phyloP scores from a whole-genome alignment of 1,284 basidiomycete species.

The Ceratobasidium sp. region DNA sequence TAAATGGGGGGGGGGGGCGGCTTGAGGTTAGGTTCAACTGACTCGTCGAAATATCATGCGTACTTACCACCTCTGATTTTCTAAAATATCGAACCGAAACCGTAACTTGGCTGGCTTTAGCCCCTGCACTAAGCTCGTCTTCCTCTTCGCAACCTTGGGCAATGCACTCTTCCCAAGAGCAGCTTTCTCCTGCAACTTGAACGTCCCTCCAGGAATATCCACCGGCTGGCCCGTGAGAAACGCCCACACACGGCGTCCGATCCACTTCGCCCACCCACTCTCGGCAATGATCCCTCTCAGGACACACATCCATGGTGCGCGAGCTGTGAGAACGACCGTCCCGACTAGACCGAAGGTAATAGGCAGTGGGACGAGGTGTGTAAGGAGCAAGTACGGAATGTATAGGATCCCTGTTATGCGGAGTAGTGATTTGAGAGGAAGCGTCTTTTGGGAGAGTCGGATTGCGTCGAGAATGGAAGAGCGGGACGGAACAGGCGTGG shows the following conservation, averaged over 20 bases:
- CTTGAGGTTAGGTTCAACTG: background rate
- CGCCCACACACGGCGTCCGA: slow-evolving; percentile 61
- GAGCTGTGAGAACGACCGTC: slow-evolving; percentile 67
- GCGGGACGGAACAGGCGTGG: slow-evolving; percentile 2
- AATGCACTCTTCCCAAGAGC: slow-evolving; percentile 14
- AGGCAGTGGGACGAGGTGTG: slow-evolving; percentile 65
- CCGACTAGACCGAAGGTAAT: slow-evolving; percentile 69
- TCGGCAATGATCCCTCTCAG: slow-evolving; percentile 66
- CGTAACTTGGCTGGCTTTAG: slow-evolving; percentile 58
- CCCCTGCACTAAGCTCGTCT: slow-evolving; percentile 46
- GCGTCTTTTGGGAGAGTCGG: background rate
- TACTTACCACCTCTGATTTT: slow-evolving; percentile 88
- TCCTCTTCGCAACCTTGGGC: slow-evolving; percentile 46
- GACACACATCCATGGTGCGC: slow-evolving; percentile 70
- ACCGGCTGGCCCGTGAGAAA: slow-evolving; percentile 65
- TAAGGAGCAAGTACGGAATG: slow-evolving; percentile 68
- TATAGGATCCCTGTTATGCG: slow-evolving; percentile 55
- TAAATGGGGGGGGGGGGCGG: background rate
- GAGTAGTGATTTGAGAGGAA: slow-evolving; percentile 17
- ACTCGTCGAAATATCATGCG: slow-evolving; percentile 51
- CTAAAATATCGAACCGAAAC: slow-evolving; percentile 88
- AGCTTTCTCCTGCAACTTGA: slow-evolving; percentile 15
- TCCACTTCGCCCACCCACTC: slow-evolving; percentile 75
- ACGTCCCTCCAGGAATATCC: slow-evolving; percentile 48
- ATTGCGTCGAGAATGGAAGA: slow-evolving; percentile 29